Percentiles rank a stretch among this genome's conserved stretches.
phyloP scores from a whole-genome alignment of 1,284 basidiomycete species.

The Coniferiporia weirii region DNA sequence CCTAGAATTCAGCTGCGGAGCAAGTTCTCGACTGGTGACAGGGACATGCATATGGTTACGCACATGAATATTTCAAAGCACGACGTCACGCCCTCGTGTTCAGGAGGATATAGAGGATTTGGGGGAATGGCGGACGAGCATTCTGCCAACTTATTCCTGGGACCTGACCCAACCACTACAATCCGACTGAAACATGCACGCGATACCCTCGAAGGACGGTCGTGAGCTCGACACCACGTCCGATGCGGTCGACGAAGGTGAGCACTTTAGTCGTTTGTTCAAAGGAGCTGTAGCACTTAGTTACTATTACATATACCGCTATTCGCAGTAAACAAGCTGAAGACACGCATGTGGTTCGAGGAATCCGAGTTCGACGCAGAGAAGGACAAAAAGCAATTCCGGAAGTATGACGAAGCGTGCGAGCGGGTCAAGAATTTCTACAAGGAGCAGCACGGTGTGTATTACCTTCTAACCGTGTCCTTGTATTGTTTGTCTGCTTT shows the following conservation, averaged over 20 bases:
- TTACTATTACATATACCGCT: neutral
- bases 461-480: no score
- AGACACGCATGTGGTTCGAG: slow-evolving; percentile 44
- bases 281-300: neutral
- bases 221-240: slow-evolving; percentile 56
- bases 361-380: slow-evolving; percentile 60
- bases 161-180: no score
- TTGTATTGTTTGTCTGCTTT: no score
- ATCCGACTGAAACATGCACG: neutral
- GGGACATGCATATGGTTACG: no score
- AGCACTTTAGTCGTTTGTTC: slow-evolving; percentile 19
- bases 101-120: no score
- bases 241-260: slow-evolving; percentile 71
- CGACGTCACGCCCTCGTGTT: no score
- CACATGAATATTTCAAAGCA: no score
- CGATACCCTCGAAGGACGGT: slow-evolving; percentile 23
- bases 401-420: slow-evolving; percentile 71
- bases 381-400: slow-evolving; percentile 76
- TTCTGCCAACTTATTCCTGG: no score
- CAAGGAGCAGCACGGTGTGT: slow-evolving; percentile 77
- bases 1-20: no score
- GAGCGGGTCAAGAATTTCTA: slow-evolving; percentile 86
- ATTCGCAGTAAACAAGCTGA: slow-evolving; percentile 13
- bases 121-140: no score
- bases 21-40: no score